Evolutionary conservation across 208 protist genomes (phyloP), one percentile per base, ranked within the genome.

Genomic region (Tritrichomonas musculus): DNA sequence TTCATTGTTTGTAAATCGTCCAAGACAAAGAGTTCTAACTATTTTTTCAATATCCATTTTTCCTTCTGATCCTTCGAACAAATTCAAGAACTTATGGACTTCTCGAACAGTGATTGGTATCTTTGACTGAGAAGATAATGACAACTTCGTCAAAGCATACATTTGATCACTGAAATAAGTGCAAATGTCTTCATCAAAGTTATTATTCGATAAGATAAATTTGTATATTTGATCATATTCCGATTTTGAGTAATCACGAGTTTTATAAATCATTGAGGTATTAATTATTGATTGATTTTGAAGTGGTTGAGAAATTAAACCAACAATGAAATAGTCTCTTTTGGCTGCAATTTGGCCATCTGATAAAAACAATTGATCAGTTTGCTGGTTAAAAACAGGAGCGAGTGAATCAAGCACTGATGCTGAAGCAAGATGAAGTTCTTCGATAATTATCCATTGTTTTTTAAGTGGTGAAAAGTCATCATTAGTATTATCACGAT

Each of bases 401-500:
- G 27, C 41, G 14, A 88, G 0, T 53, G 47, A 41, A 20, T 88
- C 77, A 39, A 88, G 27, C 53, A 88, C 25, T 20, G 77, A 53
- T 39, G 44, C 27, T 39, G 77, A 88, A 39, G 77, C 47, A 13
- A 27, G 0, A 60, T 88, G 4, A 33, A 88, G 9, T 8, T 57
- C 47, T 39, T 88, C 47, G 39, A 88, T 47, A n/a, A 88, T 27
- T 39, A 88, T 88, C 73, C 73, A 82, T n/a, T n/a, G n/a, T n/a
- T n/a, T n/a, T n/a, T n/a, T n/a, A n/a, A n/a, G n/a, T n/a, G n/a
- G n/a, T n/a, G n/a, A n/a, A n/a, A n/a, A n/a, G n/a, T n/a, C n/a
- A n/a, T n/a, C n/a, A n/a, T n/a, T n/a, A n/a, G n/a, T n/a, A 82
- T 47, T 50, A 39, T 14, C 5, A 27, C 69, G 20, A 60, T 60